Base-by-base conservation (phyloP, 768 basidiomycete species). In the Holtermanniella nyarrowii region DNA sequence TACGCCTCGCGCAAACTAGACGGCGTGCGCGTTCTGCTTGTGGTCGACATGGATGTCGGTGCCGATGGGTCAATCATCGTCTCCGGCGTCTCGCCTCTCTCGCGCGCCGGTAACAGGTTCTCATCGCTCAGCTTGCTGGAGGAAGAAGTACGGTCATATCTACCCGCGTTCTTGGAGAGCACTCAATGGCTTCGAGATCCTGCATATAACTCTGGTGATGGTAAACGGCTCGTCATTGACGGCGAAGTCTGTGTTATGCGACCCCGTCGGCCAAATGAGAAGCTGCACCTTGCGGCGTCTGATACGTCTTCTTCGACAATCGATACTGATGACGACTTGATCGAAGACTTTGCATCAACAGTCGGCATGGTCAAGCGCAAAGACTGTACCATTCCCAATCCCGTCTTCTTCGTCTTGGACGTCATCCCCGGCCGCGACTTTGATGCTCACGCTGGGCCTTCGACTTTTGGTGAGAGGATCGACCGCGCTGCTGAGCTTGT, bases 1-100 rank as follows among this genome's bases (percentile, higher is more conserved):
- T 66, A 61, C 46, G 69, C 65, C 23, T 64, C 62, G 11, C 54
- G 69, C n/a, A 70, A 70, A 43, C 57, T 70, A 5, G 69, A 70
- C 49, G 69, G 69, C 12, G 64, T 68, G 0, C 49, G 69, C 22
- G 54, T 54, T 39, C 48, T 70, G 16, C 50, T 60, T 11, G 55
- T 63, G 23, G 47, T 70, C 25, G 69, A 70, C 39, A 57, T 68
- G 31, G 22, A 48, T 14, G 18, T 65, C 26, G 40, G 43, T 3
- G n/a, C n/a, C n/a, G 22, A 22, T 25, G 23, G n/a, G 31, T 4
- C 43, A 45, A 42, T 50, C 14, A 18, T 7, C 16, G 14, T 46
- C 14, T 4, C 20, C 4, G 27, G 26, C 14, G 37, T 48, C 23
- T 18, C 26, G 5, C 13, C 31, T 12, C 16, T 66, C 26, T 70